phyloP scores from a whole-genome alignment of 371 early-diverging fungal species.

The Rhizopus stolonifer region DNA sequence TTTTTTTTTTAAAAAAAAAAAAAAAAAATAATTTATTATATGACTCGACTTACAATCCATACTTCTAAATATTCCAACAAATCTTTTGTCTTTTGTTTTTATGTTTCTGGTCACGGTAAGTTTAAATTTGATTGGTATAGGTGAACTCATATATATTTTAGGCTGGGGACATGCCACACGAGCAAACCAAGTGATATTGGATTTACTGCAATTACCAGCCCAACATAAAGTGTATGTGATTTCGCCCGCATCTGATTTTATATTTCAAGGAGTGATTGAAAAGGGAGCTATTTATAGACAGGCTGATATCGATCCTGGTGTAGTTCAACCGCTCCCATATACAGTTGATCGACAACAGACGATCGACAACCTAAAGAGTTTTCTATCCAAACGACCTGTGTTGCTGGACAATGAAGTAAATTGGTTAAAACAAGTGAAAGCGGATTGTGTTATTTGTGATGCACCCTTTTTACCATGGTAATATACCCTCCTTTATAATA shows the following conservation, averaged over 20 bases:
- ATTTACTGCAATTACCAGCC: constrained; percentile 55
- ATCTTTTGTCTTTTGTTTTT: constrained; percentile 59
- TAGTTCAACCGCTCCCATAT: constrained; percentile 71
- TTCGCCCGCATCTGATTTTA: constrained; percentile 64
- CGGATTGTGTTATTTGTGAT: constrained; percentile 70
- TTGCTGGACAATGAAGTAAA: constrained; percentile 49
- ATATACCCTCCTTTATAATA: neutral
- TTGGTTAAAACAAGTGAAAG: constrained; percentile 55
- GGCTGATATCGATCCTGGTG: constrained; percentile 67
- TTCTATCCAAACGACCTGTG: constrained; percentile 48
- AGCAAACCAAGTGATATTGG: constrained; percentile 59
- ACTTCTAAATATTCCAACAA: constrained; percentile 11
- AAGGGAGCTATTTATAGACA: constrained; percentile 61
- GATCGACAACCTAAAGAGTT: constrained; percentile 45
- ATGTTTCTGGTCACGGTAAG: constrained; percentile 71
- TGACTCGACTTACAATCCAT: constrained; percentile 32
- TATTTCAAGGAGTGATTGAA: constrained; percentile 62
- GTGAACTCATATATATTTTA: constrained; percentile 14
- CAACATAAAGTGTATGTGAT: constrained; percentile 63
- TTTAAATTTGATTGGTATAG: neutral
- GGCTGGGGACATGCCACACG: constrained; percentile 76
- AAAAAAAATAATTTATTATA: neutral
- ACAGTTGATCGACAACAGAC: constrained; percentile 65
- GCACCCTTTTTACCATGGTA: constrained; percentile 72
- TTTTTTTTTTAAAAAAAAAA: constrained; percentile 1